A percentile compares a stretch with the other conserved stretches of the same genome.
These are phyloP conservation scores for Melocanna baccifera DNA, from an alignment of 176 grass and related monocot species.

Conservation along the genomic window DNA sequence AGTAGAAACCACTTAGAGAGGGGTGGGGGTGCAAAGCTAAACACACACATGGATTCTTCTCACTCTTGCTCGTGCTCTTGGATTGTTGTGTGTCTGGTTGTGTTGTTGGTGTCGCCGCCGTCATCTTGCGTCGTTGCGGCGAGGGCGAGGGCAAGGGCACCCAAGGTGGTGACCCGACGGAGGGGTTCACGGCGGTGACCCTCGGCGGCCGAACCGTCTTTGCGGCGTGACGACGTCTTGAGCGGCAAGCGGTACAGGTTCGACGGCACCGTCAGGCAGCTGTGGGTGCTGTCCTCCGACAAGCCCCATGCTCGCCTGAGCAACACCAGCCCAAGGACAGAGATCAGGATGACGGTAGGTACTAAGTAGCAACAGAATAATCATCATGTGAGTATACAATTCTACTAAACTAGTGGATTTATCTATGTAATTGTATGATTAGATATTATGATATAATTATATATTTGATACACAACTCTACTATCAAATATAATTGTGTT, in stretches of 20 bases:
- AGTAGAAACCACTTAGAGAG: neutral
- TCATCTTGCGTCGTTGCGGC: neutral
- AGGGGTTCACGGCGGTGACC: conserved; percentile 39
- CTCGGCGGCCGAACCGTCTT: no score
- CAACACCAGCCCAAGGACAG: conserved; percentile 38
- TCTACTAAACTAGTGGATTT: no score
- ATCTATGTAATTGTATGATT: no score
- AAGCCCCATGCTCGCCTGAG: conserved; percentile 6
- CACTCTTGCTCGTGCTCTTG: neutral
- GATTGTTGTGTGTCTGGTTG: neutral
- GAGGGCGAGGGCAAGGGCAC: neutral
- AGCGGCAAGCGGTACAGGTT: conserved; percentile 15
- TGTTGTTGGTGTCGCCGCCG: neutral
- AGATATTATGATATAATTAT: no score
- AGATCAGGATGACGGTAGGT: conserved; percentile 39
- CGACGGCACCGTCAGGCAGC: conserved; percentile 14
- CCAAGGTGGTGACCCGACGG: conserved; percentile 16
- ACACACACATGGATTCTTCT: neutral
- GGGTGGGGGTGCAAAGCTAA: neutral
- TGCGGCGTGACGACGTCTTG: conserved; percentile 16
- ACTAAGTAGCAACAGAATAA: neutral
- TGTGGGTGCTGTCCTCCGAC: conserved; percentile 46
- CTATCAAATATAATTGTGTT: no score
- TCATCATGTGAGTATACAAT: neutral
- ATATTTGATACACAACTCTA: no score